Percentiles rank a stretch among this genome's conserved stretches.
These are phyloP conservation scores for Trypanosoma avium DNA, from an alignment of 208 protist species.

Conservation along the genomic window DNA sequence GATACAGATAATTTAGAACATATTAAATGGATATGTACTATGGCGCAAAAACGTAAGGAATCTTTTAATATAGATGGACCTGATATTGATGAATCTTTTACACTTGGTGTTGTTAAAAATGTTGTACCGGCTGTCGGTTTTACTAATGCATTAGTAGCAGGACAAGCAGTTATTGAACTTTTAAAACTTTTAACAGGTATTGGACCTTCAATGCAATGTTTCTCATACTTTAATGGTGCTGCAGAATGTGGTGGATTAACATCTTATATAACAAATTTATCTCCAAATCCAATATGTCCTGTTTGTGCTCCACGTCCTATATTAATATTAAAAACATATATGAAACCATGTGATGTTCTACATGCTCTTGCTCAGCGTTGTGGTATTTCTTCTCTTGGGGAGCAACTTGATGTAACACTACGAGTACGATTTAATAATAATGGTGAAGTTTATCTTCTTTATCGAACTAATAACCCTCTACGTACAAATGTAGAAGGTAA, in stretches of 20 bases:
- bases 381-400: slow-evolving; percentile 7
- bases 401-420: slow-evolving; percentile 17
- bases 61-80: slow-evolving; percentile 90
- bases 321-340: slow-evolving; percentile 22
- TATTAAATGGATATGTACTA: slow-evolving; percentile 84
- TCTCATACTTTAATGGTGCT: slow-evolving; percentile 92
- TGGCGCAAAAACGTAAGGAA: slow-evolving; percentile 82
- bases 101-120: slow-evolving; percentile 97
- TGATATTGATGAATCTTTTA: slow-evolving; percentile 86
- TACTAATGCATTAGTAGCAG: slow-evolving; percentile 97
- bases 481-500: slow-evolving; percentile 14
- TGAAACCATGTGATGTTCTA: slow-evolving; percentile 25
- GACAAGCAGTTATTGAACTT: slow-evolving; percentile 90
- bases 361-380: slow-evolving; percentile 24
- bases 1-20: slow-evolving; percentile 92
- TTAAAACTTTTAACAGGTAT: slow-evolving; percentile 92
- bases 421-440: slow-evolving; percentile 10
- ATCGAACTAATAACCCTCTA: slow-evolving; percentile 27
- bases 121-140: slow-evolving; percentile 99
- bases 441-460: slow-evolving; percentile 34
- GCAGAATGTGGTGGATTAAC: slow-evolving; percentile 31
- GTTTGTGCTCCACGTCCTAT: slow-evolving; percentile 64
- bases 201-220: slow-evolving; percentile 86
- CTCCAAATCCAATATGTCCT: slow-evolving; percentile 35
- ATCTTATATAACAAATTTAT: slow-evolving; percentile 34